Percentiles rank a stretch among this genome's conserved stretches.
Evolutionary conservation across 352 stramenopile genomes (phyloP).

Genomic region (Phytophthora cactorum): DNA sequence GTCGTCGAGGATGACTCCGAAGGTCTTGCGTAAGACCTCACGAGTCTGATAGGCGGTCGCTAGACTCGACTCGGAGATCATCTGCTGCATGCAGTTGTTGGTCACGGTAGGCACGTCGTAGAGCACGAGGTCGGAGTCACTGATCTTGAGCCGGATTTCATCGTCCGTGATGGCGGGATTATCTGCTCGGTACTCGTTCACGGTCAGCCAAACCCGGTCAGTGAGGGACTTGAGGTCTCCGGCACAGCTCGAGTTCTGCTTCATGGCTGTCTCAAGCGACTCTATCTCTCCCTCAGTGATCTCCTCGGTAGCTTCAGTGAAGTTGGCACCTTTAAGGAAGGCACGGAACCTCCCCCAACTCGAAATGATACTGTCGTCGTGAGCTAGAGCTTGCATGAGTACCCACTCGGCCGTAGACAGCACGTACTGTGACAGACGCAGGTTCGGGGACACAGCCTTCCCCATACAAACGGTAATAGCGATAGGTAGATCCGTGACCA

Average conservation of each 20-base stretch:
- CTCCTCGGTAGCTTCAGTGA: constrained; percentile 27
- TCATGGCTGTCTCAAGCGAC: constrained; percentile 37
- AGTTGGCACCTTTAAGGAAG: constrained; percentile 35
- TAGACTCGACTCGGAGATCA: constrained; percentile 27
- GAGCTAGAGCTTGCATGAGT: constrained; percentile 25
- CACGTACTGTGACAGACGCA: constrained; percentile 27
- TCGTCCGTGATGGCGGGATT: constrained; percentile 35
- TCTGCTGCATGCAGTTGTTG: constrained; percentile 46
- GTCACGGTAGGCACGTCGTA: constrained; percentile 44
- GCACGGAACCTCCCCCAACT: constrained; percentile 27
- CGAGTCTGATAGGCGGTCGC: constrained; percentile 30
- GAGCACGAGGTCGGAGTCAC: constrained; percentile 43
- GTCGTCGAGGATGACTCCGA: constrained; percentile 36
- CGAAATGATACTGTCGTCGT: constrained; percentile 34
- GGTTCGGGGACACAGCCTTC: constrained; percentile 24
- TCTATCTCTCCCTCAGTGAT: constrained; percentile 36
- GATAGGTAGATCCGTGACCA: constrained; percentile 39
- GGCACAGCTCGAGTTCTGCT: constrained; percentile 39
- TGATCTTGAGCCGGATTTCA: constrained; percentile 42
- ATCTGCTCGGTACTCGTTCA: constrained; percentile 30
- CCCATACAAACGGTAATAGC: constrained; percentile 36
- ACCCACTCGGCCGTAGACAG: constrained; percentile 31
- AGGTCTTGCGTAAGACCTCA: constrained; percentile 32
- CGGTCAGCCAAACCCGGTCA: constrained; percentile 27
- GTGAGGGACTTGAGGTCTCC: constrained; percentile 38